These are phyloP conservation scores for Rhizopogon roseolus DNA, from an alignment of 768 basidiomycete species.

Conservation along the genomic window DNA sequence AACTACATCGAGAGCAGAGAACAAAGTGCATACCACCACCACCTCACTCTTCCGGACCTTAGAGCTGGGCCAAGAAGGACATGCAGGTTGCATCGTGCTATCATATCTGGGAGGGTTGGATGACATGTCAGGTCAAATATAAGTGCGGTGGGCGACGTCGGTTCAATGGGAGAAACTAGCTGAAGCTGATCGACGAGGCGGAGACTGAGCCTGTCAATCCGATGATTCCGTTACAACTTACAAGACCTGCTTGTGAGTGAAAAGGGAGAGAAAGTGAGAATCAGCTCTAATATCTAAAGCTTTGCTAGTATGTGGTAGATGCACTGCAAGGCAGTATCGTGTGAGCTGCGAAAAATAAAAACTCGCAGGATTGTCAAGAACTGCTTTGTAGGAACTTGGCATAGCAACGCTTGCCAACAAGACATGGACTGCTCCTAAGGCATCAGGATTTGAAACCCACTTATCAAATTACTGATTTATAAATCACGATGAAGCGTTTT, in stretches of 20 bases:
- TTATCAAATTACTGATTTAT: too few species aligned
- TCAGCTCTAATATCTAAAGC: background rate
- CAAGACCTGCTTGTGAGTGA: slow-evolving; percentile 3
- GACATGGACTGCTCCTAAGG: background rate
- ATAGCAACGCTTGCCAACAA: background rate
- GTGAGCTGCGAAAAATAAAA: too few species aligned
- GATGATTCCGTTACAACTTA: background rate
- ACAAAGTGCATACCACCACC: slow-evolving; percentile 17
- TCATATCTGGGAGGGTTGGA: background rate
- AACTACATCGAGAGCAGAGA: background rate
- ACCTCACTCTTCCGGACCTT: slow-evolving; percentile 17
- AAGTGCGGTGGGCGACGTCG: background rate
- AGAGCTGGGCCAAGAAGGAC: slow-evolving; percentile 6
- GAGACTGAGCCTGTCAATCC: slow-evolving; percentile 2
- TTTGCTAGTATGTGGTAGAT: too few species aligned
- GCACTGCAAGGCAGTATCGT: too few species aligned
- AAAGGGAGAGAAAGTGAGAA: background rate
- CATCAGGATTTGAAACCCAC: background rate
- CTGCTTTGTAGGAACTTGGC: background rate
- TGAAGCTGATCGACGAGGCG: background rate
- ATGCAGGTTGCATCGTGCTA: background rate
- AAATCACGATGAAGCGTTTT: background rate
- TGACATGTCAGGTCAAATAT: background rate
- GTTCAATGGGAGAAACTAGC: background rate
- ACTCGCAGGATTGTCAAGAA: too few species aligned